Base-by-base conservation (phyloP, 441 rosid species). In the Lagerstroemia fauriei region DNA sequence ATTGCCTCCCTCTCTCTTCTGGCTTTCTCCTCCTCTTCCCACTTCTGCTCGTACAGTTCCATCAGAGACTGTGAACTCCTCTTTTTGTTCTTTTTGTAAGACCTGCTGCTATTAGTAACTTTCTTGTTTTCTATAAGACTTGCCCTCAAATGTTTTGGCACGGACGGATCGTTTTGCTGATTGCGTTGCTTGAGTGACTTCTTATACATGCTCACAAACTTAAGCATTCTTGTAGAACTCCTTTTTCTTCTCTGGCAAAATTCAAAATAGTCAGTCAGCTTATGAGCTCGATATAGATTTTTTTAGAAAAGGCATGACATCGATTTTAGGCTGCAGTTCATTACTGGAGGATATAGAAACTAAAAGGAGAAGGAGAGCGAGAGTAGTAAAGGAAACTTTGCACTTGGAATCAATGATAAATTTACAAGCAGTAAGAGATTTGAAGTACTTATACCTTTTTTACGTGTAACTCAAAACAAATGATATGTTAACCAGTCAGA, bases 181-280 rank as follows among this genome's bases (percentile, higher is more conserved):
- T 69, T 87, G 71, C 88, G 89, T 65, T 87, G 92, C 92, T 92
- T 91, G 56, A 87, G 24, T 75, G 90, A 84, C 88, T 89, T 91
- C 92, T 87, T 93, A 85, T 90, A 96, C 92, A 91, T 92, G 89
- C 90, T 90, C 73, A 95, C 92, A 82, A 81, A 85, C 89, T 95
- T 94, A 0, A n/a, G 98, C 99, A 87, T 96, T 96, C 90, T 92
- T 93, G 82, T 92, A 93, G 84, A 91, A 93, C 75, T 96, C 99
- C 75, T 88, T 91, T 61, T 90, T 91, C 88, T 91, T 90, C 86
- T 95, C 98, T 93, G 89, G 73, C 81, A 50, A 16, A 44, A 82
- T 81, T 79, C 75, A 87, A 12, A 44, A 24, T 76, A 75, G 24
- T 32, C 32, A 16, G 75, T 57, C 71, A 81, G 29, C 32, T 34